A percentile compares a stretch with the other conserved stretches of the same genome.
These are phyloP conservation scores for Xerocomus potaroensis DNA, from an alignment of 768 basidiomycete genomes.

Conservation along the genomic window DNA sequence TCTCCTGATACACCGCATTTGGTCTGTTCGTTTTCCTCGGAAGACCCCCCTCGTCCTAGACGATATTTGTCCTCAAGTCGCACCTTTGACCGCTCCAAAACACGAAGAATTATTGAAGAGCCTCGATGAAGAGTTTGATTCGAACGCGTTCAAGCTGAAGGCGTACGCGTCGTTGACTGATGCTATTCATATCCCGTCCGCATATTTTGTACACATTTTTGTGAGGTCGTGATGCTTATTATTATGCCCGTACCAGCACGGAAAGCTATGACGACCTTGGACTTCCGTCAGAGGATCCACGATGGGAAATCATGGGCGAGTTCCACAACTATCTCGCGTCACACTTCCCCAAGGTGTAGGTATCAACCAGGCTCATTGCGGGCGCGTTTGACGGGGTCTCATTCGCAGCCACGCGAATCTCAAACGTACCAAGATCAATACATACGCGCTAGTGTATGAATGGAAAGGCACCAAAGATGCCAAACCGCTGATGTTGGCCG, in stretches of 20 bases:
- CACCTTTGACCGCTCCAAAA: no score
- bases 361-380: background rate
- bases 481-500: slow-evolving; percentile 53
- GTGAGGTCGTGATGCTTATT: background rate
- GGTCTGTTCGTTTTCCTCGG: background rate
- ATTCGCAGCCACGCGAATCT: slow-evolving; percentile 43
- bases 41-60: background rate
- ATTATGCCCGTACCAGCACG: slow-evolving; percentile 33
- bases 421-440: slow-evolving; percentile 52
- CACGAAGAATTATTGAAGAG: no score
- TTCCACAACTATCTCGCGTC: slow-evolving; percentile 26
- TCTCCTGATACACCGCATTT: slow-evolving; percentile 5
- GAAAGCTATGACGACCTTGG: slow-evolving; percentile 51
- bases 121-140: slow-evolving; percentile 9
- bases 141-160: slow-evolving; percentile 24
- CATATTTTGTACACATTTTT: background rate
- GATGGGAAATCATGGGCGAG: slow-evolving; percentile 31
- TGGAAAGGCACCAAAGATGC: slow-evolving; percentile 53
- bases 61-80: no score
- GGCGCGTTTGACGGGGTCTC: background rate
- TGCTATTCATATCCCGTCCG: slow-evolving; percentile 33
- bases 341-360: slow-evolving; percentile 61
- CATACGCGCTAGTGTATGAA: slow-evolving; percentile 53
- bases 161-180: slow-evolving; percentile 32
- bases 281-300: slow-evolving; percentile 43